Conservation (phyloP, 2,329 filamentous ascomycete genomes). For the Ophiognomonia clavigignenti-juglandacearum region DNA sequence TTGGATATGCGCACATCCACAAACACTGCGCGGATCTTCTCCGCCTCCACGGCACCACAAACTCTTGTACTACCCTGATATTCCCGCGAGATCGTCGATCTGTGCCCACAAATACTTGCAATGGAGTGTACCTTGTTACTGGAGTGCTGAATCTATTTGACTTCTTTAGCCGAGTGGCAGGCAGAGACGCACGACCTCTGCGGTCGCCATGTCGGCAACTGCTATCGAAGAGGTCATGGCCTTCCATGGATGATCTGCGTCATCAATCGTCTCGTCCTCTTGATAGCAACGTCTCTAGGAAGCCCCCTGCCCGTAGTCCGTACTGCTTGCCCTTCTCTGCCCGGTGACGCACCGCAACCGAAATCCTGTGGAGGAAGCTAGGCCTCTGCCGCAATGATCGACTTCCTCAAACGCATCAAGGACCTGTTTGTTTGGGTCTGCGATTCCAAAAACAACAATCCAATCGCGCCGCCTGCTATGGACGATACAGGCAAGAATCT, state of each 20-base stretch:
- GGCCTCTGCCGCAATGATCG: constrained; percentile 8
- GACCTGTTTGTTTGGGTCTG: constrained; percentile 2
- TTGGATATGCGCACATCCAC: too few species aligned
- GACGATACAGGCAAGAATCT: neutral
- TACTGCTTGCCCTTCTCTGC: too few species aligned
- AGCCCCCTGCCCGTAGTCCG: constrained; percentile 1
- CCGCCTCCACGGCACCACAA: too few species aligned
- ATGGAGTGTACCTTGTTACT: neutral
- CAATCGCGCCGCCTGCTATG: neutral
- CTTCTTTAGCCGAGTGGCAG: constrained; percentile 1
- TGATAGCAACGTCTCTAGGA: neutral
- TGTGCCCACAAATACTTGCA: neutral
- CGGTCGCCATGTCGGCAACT: neutral
- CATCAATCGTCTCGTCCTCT: neutral
- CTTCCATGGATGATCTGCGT: constrained; percentile 12
- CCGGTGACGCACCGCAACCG: too few species aligned
- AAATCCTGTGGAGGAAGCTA: neutral
- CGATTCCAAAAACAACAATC: too few species aligned
- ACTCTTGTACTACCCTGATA: too few species aligned
- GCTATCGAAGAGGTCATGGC: too few species aligned
- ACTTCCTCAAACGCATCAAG: constrained; percentile 11
- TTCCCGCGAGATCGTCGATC: too few species aligned
- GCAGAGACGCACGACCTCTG: neutral
- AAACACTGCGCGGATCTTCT: too few species aligned
- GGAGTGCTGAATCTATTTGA: neutral